Evolutionary conservation across 2,329 filamentous ascomycete genomes (phyloP), one percentile per base, ranked within the genome.

Genomic region (Scytalidium lignicola): DNA sequence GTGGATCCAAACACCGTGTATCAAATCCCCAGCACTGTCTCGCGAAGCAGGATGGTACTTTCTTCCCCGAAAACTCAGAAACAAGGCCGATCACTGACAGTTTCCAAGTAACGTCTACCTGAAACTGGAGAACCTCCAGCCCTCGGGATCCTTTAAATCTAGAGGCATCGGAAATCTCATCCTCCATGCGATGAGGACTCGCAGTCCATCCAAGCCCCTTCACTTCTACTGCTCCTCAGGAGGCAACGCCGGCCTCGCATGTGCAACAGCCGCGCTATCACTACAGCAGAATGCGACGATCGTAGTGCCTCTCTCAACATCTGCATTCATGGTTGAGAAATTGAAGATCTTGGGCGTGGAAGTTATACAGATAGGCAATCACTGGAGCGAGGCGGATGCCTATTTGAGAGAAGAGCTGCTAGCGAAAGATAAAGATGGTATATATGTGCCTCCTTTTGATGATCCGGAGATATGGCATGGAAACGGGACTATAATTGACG

Each of bases 201-300:
- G 43, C 23, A 44, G 48, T 50, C 39, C 55, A 48, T 53, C 32
- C 45, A 70, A 22, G 62, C 65, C 49, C 64, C 68, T 75, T 2
- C 86, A 88, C 71, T 92, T 92, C 75, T 93, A 88, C 71, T 86
- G 80, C 62, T 86, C 85, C 12, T 88, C 82, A 2, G 89, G 88
- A 51, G 90, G 90, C 50, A 95, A 95, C 63, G 90, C 90, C 2
- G 90, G 90, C 1, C 79, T 95, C 3, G 90, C 89, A 1, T 89
- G 86, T 60, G 87, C 88, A 15, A 83, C 82, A 43, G 86, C 89
- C 1, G 86, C 88, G 12, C 71, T 73, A 20, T 73, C 78, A 2
- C 75, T 93, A 6, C 70, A 74, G 9, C 75, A 79, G 41, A 81
- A 80, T 1, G 83, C 82, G 64, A 92, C 88, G 4, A 85, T 95